Conservation (phyloP, 495 filamentous ascomycete species). For the Podospora comata region DNA sequence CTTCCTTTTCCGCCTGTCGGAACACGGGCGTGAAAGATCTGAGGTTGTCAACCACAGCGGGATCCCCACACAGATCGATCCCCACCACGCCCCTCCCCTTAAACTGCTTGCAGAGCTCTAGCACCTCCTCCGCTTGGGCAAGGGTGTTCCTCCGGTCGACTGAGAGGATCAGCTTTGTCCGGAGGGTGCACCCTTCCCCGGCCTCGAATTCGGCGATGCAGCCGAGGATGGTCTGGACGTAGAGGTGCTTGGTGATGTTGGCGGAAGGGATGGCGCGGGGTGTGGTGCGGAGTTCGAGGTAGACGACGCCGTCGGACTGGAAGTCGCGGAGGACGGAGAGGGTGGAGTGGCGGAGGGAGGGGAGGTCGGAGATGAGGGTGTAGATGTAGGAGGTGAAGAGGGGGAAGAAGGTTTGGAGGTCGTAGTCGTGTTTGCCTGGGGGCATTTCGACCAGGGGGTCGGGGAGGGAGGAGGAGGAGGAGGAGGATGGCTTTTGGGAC, state of each 20-base stretch:
- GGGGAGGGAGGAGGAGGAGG: conserved; percentile 51
- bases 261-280: conserved; percentile 58
- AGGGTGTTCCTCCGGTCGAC: conserved; percentile 60
- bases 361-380: conserved; percentile 58
- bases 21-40: conserved; percentile 53
- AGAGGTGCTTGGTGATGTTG: conserved; percentile 57
- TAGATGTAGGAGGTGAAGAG: conserved; percentile 79
- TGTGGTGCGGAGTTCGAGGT: conserved; percentile 80
- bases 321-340: conserved; percentile 69
- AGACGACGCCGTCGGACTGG: conserved; percentile 66
- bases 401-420: conserved; percentile 74
- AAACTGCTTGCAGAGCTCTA: conserved; percentile 61
- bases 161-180: conserved; percentile 67
- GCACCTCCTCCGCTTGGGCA: conserved; percentile 54
- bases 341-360: conserved; percentile 60
- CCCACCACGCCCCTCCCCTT: conserved; percentile 61
- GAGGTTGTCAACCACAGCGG: conserved; percentile 41
- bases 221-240: conserved; percentile 61
- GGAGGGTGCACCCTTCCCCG: conserved; percentile 36
- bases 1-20: neutral
- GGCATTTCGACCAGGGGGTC: conserved; percentile 71
- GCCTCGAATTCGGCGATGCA: conserved; percentile 52
- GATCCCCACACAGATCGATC: conserved; percentile 79
- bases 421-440: conserved; percentile 63
- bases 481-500: conserved; percentile 51